Conservation (phyloP, 805 yeast genomes). For the Henningerozyma blattae region DNA sequence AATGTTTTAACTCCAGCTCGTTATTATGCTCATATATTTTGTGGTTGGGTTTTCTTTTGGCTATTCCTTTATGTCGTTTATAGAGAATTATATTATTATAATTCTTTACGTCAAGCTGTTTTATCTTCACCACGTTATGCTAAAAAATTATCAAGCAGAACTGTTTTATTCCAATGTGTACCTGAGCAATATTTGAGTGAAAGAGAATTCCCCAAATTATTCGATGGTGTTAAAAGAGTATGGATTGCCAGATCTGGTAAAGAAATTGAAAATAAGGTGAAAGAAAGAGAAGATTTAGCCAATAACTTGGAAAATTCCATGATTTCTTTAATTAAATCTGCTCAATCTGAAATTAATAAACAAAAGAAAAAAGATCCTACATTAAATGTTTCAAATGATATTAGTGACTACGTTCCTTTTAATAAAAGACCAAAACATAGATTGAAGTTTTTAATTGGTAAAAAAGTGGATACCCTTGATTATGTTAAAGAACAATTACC, state of each 20-base stretch:
- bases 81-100: conserved; percentile 70
- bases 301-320: conserved; percentile 56
- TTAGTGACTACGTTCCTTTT: conserved; percentile 47
- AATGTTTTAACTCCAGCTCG: conserved; percentile 50
- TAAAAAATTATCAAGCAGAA: conserved; percentile 59
- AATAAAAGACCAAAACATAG: conserved; percentile 57
- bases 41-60: conserved; percentile 73
- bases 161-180: conserved; percentile 74
- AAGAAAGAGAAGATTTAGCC: conserved; percentile 49
- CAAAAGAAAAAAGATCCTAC: conserved; percentile 48
- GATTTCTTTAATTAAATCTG: conserved; percentile 42
- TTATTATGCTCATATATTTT: conserved; percentile 77
- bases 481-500: conserved; percentile 47
- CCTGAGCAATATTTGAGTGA: conserved; percentile 66
- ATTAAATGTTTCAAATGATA: conserved; percentile 31
- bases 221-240: conserved; percentile 71
- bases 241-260: conserved; percentile 63
- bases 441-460: conserved; percentile 32
- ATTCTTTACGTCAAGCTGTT: conserved; percentile 65
- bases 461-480: conserved; percentile 52
- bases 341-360: conserved; percentile 52
- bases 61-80: conserved; percentile 58
- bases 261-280: conserved; percentile 42
- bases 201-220: conserved; percentile 58
- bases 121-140: conserved; percentile 76